These are phyloP conservation scores for Cephaloascus fragrans DNA, from an alignment of 805 yeast genomes.

Conservation along the genomic window DNA sequence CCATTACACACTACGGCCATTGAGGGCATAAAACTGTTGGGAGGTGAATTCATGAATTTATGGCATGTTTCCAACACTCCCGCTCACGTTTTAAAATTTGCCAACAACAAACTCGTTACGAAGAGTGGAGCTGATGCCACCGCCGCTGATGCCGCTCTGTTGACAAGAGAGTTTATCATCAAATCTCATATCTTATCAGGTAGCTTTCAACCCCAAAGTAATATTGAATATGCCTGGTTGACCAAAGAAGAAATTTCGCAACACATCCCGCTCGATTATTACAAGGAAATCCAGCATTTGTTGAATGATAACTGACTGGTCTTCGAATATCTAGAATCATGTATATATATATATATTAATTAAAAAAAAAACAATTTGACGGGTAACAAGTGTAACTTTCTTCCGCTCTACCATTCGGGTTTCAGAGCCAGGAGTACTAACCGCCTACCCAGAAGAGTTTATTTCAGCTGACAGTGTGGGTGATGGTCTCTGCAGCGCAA, in stretches of 20 bases:
- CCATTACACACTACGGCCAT: constrained; percentile 70
- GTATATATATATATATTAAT: no score
- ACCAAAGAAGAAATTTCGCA: constrained; percentile 66
- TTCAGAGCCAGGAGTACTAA: no score
- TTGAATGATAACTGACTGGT: no score
- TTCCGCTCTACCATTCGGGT: no score
- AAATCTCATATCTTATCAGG: constrained; percentile 90
- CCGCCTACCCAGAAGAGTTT: no score
- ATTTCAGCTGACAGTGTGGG: no score
- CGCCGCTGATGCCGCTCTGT: no score
- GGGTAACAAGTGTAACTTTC: no score
- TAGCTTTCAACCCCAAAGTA: constrained; percentile 37
- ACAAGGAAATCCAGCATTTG: constrained; percentile 39
- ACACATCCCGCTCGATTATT: constrained; percentile 46
- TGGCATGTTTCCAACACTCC: constrained; percentile 92
- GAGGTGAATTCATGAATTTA: constrained; percentile 70
- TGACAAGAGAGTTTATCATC: constrained; percentile 55
- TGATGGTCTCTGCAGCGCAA: no score
- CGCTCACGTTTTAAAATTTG: constrained; percentile 51
- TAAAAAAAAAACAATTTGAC: no score
- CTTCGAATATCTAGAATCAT: no score
- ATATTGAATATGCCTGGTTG: constrained; percentile 67
- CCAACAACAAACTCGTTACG: constrained; percentile 13
- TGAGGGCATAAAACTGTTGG: constrained; percentile 56
- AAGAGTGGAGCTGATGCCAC: constrained; percentile 8